Conservation (phyloP, 345 rosid genomes). For the Corymbia maculata region DNA sequence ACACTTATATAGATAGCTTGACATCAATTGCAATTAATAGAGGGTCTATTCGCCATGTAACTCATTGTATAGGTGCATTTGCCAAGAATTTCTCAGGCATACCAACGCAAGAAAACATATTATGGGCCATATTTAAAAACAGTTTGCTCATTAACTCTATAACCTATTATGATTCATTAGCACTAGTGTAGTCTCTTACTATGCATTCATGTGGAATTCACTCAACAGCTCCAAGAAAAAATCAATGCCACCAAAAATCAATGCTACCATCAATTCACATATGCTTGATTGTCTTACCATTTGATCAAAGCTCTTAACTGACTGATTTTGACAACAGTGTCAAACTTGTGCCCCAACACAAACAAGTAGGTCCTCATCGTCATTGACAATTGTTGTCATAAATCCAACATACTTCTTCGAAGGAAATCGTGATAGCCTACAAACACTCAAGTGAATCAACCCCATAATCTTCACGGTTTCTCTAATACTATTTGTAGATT, state of each 20-base stretch:
- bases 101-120: background rate
- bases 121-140: no score
- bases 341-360: background rate
- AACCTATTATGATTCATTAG: background rate
- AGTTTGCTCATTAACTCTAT: background rate
- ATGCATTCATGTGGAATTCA: background rate
- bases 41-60: no score
- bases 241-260: no score
- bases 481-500: no score
- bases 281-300: no score
- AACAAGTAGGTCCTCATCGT: background rate
- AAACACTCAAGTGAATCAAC: no score
- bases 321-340: no score
- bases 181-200: background rate
- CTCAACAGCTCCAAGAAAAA: background rate
- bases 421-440: background rate
- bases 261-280: no score
- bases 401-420: background rate
- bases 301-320: no score
- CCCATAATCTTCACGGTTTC: no score
- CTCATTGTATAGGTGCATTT: background rate
- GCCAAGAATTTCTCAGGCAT: background rate
- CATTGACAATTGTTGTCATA: background rate
- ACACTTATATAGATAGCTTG: no score
- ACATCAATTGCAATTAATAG: no score